Evolutionary conservation across 805 yeast species (phyloP).

Genomic region (Candida glaebosa): DNA sequence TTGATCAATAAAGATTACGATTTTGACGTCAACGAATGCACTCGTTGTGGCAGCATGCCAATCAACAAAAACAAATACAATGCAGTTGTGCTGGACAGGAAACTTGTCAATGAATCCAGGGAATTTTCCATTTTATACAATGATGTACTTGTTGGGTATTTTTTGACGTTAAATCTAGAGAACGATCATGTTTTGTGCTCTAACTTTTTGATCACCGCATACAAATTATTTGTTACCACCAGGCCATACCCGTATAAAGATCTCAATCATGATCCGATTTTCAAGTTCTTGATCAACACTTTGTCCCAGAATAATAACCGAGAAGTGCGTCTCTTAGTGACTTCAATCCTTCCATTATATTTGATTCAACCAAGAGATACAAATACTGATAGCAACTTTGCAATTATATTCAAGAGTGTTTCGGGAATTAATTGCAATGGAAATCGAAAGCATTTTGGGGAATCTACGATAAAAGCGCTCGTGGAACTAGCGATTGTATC

Average conservation of each 20-base stretch:
- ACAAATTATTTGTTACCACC: slow-evolving; percentile 50
- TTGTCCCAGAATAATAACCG: slow-evolving; percentile 43
- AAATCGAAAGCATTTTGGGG: slow-evolving; percentile 44
- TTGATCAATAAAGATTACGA: slow-evolving; percentile 35
- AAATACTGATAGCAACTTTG: slow-evolving; percentile 31
- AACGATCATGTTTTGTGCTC: slow-evolving; percentile 26
- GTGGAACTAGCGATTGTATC: slow-evolving; percentile 60
- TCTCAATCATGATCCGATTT: slow-evolving; percentile 20
- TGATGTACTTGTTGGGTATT: slow-evolving; percentile 12
- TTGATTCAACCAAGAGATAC: slow-evolving; percentile 28
- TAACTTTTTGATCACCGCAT: slow-evolving; percentile 46
- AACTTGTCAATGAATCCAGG: slow-evolving; percentile 17
- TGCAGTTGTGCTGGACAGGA: slow-evolving; percentile 20
- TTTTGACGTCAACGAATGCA: slow-evolving; percentile 27
- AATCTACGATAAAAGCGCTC: slow-evolving; percentile 58
- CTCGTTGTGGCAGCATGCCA: slow-evolving; percentile 31
- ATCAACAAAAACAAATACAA: slow-evolving; percentile 21
- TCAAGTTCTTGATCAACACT: slow-evolving; percentile 39
- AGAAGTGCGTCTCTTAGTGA: slow-evolving; percentile 52
- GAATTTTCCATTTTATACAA: slow-evolving; percentile 22
- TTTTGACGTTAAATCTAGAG: slow-evolving; percentile 7
- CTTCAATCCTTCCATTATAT: slow-evolving; percentile 52
- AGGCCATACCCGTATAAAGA: slow-evolving; percentile 38
- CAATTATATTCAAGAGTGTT: slow-evolving; percentile 39
- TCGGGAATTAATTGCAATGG: slow-evolving; percentile 37